Percentiles rank a stretch among this genome's conserved stretches.
Evolutionary conservation across 1,284 basidiomycete species (phyloP).

Genomic region (Sanghuangporus baumii): DNA sequence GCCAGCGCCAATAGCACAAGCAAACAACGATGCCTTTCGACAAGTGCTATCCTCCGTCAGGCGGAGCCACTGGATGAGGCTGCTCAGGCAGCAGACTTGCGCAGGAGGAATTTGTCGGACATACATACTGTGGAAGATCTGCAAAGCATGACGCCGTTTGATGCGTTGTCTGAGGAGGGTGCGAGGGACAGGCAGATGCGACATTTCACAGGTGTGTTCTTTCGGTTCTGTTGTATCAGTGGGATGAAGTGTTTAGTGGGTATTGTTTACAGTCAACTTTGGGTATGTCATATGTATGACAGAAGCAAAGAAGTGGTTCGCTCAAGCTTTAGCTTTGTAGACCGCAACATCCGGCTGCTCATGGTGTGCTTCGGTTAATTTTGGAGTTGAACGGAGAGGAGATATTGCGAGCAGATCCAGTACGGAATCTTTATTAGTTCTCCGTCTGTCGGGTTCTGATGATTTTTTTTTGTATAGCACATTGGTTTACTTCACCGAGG

Average conservation of each 20-base stretch:
- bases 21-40: slow-evolving; percentile 2
- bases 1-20: slow-evolving; percentile 3
- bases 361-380: slow-evolving; percentile 97
- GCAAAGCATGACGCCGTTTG: slow-evolving; percentile 69
- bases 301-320: neutral
- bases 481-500: slow-evolving; percentile 96
- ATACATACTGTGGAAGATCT: slow-evolving; percentile 77
- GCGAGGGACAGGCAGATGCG: slow-evolving; percentile 79
- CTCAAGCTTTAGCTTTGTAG: slow-evolving; percentile 31
- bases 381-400: slow-evolving; percentile 97
- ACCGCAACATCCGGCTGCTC: slow-evolving; percentile 97
- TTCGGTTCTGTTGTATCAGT: slow-evolving; percentile 2
- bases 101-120: slow-evolving; percentile 43
- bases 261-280: slow-evolving; percentile 68
- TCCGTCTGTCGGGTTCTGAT: slow-evolving; percentile 1
- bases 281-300: slow-evolving; percentile 44
- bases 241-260: neutral
- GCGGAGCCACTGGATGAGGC: slow-evolving; percentile 9
- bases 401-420: slow-evolving; percentile 87
- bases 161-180: slow-evolving; percentile 75
- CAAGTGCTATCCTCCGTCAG: slow-evolving; percentile 15
- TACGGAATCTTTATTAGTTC: slow-evolving; percentile 32
- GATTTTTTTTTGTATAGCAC: slow-evolving; percentile 50
- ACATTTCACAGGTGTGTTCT: slow-evolving; percentile 76
- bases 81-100: slow-evolving; percentile 10